A percentile compares a stretch with the other conserved stretches of the same genome.
Evolutionary conservation across 768 basidiomycete genomes (phyloP).

Genomic region (Mycena alexandri): DNA sequence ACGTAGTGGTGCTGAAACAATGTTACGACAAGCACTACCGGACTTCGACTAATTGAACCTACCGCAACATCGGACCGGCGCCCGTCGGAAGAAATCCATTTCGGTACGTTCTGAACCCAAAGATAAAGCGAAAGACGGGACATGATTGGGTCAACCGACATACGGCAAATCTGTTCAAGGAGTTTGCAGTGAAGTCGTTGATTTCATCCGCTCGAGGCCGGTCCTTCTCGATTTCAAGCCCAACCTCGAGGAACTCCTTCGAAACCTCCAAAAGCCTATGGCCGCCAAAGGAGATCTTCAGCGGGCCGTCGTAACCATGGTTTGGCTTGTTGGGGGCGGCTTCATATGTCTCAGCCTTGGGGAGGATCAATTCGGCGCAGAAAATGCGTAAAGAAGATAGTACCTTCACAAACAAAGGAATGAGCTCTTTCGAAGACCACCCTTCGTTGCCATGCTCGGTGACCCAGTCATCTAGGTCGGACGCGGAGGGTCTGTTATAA

Average conservation of each 20-base stretch:
- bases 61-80: constrained; percentile 24
- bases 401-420: constrained; percentile 45
- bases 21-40: not conserved
- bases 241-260: not conserved
- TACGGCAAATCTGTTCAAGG: constrained; percentile 5
- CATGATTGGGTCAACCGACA: not conserved
- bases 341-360: constrained; percentile 3
- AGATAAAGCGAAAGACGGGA: not conserved
- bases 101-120: constrained; percentile 2
- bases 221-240: not conserved
- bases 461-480: too few relatives aligned
- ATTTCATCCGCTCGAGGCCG: not conserved
- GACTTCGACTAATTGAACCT: not conserved
- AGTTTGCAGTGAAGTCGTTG: not conserved
- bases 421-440: constrained; percentile 43
- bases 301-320: not conserved
- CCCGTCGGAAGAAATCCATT: constrained; percentile 16
- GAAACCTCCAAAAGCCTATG: not conserved
- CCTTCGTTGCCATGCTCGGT: constrained; percentile 34
- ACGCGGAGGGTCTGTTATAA: too few relatives aligned
- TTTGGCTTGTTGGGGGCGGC: not conserved
- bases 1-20: constrained; percentile 42
- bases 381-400: not conserved
- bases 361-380: not conserved
- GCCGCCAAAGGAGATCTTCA: not conserved